Percentiles rank a stretch among this genome's conserved stretches.
phyloP scores from a whole-genome alignment of 768 basidiomycete species.

The Chalciporus piperatus region DNA sequence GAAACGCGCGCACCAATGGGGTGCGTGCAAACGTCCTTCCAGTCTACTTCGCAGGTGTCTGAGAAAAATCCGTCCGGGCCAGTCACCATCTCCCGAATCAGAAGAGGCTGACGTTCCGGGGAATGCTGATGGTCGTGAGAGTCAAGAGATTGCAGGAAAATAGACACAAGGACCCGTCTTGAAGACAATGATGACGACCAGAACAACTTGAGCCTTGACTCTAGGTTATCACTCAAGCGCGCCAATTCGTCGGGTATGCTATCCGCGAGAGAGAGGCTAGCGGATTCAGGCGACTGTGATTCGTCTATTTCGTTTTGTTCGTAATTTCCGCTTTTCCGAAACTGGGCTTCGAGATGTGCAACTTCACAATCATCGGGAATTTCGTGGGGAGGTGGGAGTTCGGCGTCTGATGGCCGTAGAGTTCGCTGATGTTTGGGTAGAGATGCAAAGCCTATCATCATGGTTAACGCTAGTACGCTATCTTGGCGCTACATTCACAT shows the following conservation, averaged over 20 bases:
- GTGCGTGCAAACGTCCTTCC: slow-evolving; percentile 67
- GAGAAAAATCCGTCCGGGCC: slow-evolving; percentile 73
- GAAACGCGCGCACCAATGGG: slow-evolving; percentile 55
- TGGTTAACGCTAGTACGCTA: slow-evolving; percentile 1
- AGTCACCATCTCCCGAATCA: slow-evolving; percentile 51
- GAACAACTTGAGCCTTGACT: slow-evolving; percentile 72
- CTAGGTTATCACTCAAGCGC: slow-evolving; percentile 70
- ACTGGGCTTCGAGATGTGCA: slow-evolving; percentile 52
- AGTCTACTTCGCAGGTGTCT: slow-evolving; percentile 56
- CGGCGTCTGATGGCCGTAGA: slow-evolving; percentile 17
- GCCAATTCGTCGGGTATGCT: slow-evolving; percentile 37
- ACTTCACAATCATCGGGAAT: slow-evolving; percentile 58
- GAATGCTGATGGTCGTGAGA: slow-evolving; percentile 27
- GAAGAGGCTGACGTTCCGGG: slow-evolving; percentile 44
- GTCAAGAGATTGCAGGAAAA: slow-evolving; percentile 42
- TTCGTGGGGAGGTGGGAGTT: slow-evolving; percentile 56
- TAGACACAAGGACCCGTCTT: slow-evolving; percentile 57
- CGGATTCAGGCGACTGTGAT: slow-evolving; percentile 3
- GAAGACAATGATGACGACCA: slow-evolving; percentile 72
- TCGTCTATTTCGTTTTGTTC: slow-evolving; percentile 22
- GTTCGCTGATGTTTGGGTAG: slow-evolving; percentile 55
- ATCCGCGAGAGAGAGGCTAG: slow-evolving; percentile 17
- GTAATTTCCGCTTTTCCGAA: slow-evolving; percentile 32
- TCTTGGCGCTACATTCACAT: slow-evolving; percentile 3
- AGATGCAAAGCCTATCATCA: slow-evolving; percentile 60